Base-by-base conservation (phyloP, 805 yeast genomes). In the Yamadazyma ubonensis region DNA sequence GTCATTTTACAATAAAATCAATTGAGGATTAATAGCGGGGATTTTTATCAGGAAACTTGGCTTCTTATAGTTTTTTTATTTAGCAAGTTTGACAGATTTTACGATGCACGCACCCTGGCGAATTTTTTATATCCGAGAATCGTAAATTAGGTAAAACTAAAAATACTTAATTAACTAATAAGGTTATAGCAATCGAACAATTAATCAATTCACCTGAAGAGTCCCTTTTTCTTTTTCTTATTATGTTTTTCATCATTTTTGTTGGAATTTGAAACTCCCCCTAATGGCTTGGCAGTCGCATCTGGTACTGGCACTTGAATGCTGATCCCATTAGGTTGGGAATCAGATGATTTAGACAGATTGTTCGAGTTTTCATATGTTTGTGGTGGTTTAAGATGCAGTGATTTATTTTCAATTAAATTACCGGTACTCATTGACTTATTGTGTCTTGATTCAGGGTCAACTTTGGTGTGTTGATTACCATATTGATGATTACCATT, bases 1-100 rank as follows among this genome's bases (percentile, higher is more conserved):
- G 73, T 65, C 80, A 75, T 75, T 34, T 22, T 22, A 3, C 8
- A 22, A 20, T 14, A 32, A n/a, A 15, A 11, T 3, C 8, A 21
- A 33, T 21, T 32, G 27, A 8, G 11, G 29, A 14, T n/a, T 32
- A 32, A 32, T 18, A 17, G 21, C 11, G 5, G 12, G 10, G 17
- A 8, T 30, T 17, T 9, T 20, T 5, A 11, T 11, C 20, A 27
- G 30, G 16, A 27, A 27, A 12, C 30, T n/a, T 11, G n/a, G n/a
- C n/a, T n/a, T n/a, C n/a, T n/a, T n/a, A n/a, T n/a, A n/a, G n/a
- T n/a, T n/a, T 14, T n/a, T 32, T 19, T 21, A 17, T 14, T 5
- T 26, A 18, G 35, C 35, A 31, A 31, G 5, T 31, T 29, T 31
- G 35, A 31, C 35, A 20, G 20, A 14, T 29, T 29, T 14, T 29